These are phyloP conservation scores for Boletellus ananiceps DNA, from an alignment of 768 basidiomycete species.

Conservation along the genomic window DNA sequence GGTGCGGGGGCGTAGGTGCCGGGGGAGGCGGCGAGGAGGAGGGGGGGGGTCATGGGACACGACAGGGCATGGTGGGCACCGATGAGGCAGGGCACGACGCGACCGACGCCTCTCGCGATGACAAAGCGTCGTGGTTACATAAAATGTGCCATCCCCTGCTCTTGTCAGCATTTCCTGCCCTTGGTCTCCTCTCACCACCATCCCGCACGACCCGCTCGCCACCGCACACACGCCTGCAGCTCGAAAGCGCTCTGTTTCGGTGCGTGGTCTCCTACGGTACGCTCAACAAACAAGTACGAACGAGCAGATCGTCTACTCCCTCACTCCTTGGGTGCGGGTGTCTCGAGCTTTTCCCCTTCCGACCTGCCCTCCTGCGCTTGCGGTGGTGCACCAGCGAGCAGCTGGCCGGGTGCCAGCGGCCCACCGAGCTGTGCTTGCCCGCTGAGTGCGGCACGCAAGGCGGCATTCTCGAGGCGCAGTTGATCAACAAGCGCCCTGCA, in stretches of 20 bases:
- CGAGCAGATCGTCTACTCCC: background rate
- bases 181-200: slow-evolving; percentile 35
- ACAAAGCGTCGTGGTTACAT: slow-evolving; percentile 35
- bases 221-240: background rate
- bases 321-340: slow-evolving; percentile 22
- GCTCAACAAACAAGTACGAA: slow-evolving; percentile 4
- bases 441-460: slow-evolving; percentile 64
- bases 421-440: slow-evolving; percentile 34
- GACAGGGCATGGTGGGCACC: background rate
- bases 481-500: slow-evolving; percentile 88
- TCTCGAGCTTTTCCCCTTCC: slow-evolving; percentile 29
- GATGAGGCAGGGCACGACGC: background rate
- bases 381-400: slow-evolving; percentile 20
- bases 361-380: slow-evolving; percentile 18
- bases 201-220: background rate
- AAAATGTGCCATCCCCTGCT: slow-evolving; percentile 27
- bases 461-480: slow-evolving; percentile 78
- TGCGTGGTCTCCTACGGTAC: slow-evolving; percentile 8
- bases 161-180: slow-evolving; percentile 33
- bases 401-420: slow-evolving; percentile 29
- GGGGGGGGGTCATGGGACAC: slow-evolving; percentile 4
- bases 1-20: slow-evolving; percentile 49
- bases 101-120: slow-evolving; percentile 14
- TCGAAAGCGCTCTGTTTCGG: background rate
- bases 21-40: slow-evolving; percentile 12